Percentiles rank a stretch among this genome's conserved stretches.
Conservation (phyloP, 768 basidiomycete species). For the Pholiota molesta region DNA sequence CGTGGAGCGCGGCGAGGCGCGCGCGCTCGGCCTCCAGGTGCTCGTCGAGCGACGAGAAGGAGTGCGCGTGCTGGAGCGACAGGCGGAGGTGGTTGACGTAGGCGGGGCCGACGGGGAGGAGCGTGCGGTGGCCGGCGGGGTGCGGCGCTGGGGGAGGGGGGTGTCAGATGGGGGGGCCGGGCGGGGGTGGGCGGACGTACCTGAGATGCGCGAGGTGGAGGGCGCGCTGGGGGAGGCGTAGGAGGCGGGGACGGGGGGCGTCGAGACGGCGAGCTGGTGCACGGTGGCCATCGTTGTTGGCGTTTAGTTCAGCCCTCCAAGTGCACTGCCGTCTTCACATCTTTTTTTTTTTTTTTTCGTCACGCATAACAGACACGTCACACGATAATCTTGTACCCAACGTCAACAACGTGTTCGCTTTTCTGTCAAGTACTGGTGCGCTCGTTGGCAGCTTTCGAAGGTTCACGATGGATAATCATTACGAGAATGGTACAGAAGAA, state of each 20-base stretch:
- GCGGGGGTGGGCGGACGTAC: constrained; percentile 18
- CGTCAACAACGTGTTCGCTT: no score
- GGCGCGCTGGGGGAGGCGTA: constrained; percentile 29
- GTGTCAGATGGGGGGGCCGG: not conserved
- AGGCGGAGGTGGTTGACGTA: constrained; percentile 85
- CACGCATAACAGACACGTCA: not conserved
- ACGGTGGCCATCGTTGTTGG: constrained; percentile 28
- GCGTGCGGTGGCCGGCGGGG: constrained; percentile 42
- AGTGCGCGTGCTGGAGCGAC: constrained; percentile 69
- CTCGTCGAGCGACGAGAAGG: constrained; percentile 85
- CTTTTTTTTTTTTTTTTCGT: constrained; percentile 9
- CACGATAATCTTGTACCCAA: not conserved
- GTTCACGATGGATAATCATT: not conserved
- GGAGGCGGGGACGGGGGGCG: constrained; percentile 26
- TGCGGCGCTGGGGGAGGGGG: constrained; percentile 31
- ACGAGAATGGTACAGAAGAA: not conserved
- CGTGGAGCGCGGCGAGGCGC: constrained; percentile 54
- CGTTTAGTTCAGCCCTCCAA: not conserved
- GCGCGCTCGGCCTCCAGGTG: constrained; percentile 46
- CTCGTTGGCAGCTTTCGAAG: no score
- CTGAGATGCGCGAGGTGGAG: constrained; percentile 30
- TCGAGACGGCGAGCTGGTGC: constrained; percentile 27
- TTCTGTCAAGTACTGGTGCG: no score
- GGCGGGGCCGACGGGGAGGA: constrained; percentile 88
- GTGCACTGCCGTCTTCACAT: not conserved